Evolutionary conservation across 176 grass and related monocot genomes (phyloP), one percentile per base, ranked within the genome.

Genomic region (Carex scoparia): DNA sequence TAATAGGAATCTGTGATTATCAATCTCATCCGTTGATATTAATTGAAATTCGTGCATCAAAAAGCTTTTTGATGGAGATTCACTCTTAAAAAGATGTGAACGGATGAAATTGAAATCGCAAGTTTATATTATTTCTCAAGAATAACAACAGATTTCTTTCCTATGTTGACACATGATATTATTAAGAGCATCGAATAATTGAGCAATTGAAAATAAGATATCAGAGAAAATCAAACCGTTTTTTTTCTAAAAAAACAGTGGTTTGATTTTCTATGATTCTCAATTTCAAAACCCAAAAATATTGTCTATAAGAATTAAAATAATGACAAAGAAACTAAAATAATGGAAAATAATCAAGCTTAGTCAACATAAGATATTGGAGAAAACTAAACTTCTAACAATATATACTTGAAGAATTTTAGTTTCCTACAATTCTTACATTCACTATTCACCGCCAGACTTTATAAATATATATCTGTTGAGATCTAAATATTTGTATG

Each of bases 161-260:
- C 23, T 23, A 23, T 23, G 23, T 23, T 23, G 23, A 23, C 23
- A 23, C 23, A 0, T 2, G 3, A 18, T 5, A 49, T 3, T 49
- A 73, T 23, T 73, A 48, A 11, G 18, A 15, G 15, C 12, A 3
- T 19, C 10, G 0, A 74, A 73, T 1, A 48, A 74, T 51, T 40
- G 5, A 40, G 40, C 8, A 19, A n/a, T 23, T 73, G 69, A 73
- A 73, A 49, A 73, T 49, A 73, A 73, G 18, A 73, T 69, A 73
- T 73, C 69, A 73, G 69, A 73, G 69, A 46, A 73, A 48, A 73
- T 73, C 38, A 73, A 73, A 73, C 18, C 16, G 27, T 40, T 40
- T 23, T 7, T 49, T 73, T 14, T 3, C 9, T 49, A 5, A 40
- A 48, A 46, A 46, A 49, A 73, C 49, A 27, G 4, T 46, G 38